Evolutionary conservation across 208 protist genomes (phyloP), one percentile per base, ranked within the genome.

Genomic region (Leishmania tropica): DNA sequence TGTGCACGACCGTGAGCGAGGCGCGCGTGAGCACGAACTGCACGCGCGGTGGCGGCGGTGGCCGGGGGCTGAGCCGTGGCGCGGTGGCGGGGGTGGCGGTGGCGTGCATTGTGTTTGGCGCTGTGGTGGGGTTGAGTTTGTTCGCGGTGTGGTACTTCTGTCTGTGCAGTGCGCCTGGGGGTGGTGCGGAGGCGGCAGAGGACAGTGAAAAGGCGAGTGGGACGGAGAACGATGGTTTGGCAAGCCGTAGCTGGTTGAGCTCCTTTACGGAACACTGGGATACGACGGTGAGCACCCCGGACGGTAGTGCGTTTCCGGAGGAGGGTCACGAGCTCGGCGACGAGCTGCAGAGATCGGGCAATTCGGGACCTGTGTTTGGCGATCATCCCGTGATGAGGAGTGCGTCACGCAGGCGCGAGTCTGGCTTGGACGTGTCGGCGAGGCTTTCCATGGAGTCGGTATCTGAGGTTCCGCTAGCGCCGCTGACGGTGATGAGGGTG

Each of bases 1-100:
- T 92, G 83, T 94, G 93, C 86, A 83, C 81, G 48, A 93, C 87
- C 19, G 56, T 94, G 68, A 82, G 48, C 72, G 31, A n/a, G 76
- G 76, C 88, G 40, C 68, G 78, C 54, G 83, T 88, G 79, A 81
- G 47, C 72, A 83, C 60, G 19, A 78, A 88, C 60, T 87, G 83
- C 83, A 89, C 79, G 62, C 48, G 11, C 28, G 4, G 51, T 21
- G 76, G 56, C 28, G 76, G 74, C 74, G 65, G 64, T 75, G 79
- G 37, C 21, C n/a, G 28, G 47, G 58, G 72, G 31, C 77, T 96
- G 42, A 87, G 87, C 77, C 58, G 67, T 21, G 85, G 84, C 10
- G 76, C 76, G 40, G 45, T 92, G 47, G 80, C 87, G 47, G 83
- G 86, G 60, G 87, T 94, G 10, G 60, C n/a, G 21, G n/a, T 65